phyloP scores from a whole-genome alignment of 2,329 filamentous ascomycete species.

The Neopestalotiopsis clavispora region DNA sequence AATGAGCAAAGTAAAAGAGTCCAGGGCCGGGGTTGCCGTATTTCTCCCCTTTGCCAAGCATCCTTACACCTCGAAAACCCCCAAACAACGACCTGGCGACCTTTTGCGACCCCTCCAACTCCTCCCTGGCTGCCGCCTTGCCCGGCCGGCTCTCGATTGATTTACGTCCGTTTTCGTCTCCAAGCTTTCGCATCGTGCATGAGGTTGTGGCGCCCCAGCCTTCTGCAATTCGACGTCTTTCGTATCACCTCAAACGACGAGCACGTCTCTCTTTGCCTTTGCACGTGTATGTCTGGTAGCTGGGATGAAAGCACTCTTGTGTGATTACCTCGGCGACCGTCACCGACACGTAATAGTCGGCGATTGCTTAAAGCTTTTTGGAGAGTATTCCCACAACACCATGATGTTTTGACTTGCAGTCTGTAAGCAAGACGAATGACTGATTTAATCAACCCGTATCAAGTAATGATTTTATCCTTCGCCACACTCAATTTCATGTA shows the following conservation, averaged over 20 bases:
- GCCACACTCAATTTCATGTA: too few species aligned
- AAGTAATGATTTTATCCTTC: too few species aligned
- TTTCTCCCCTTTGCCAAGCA: background rate
- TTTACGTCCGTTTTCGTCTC: background rate
- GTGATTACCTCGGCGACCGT: too few species aligned
- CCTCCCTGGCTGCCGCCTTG: background rate
- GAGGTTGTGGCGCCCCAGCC: background rate
- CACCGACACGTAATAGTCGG: too few species aligned
- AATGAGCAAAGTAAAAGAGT: background rate
- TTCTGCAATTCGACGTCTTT: background rate
- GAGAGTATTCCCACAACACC: too few species aligned
- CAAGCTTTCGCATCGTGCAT: background rate
- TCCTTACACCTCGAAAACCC: background rate
- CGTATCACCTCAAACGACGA: background rate
- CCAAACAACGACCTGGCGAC: background rate
- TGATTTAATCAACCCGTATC: too few species aligned
- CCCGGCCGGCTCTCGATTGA: background rate
- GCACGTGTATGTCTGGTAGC: background rate
- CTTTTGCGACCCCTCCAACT: background rate
- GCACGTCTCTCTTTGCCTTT: background rate
- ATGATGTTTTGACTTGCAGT: too few species aligned
- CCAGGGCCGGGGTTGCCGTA: background rate
- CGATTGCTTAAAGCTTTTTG: too few species aligned
- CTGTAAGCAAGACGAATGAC: too few species aligned
- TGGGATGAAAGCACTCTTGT: too few species aligned